phyloP scores from a whole-genome alignment of 1,284 basidiomycete species.

The Puccinia hordei region DNA sequence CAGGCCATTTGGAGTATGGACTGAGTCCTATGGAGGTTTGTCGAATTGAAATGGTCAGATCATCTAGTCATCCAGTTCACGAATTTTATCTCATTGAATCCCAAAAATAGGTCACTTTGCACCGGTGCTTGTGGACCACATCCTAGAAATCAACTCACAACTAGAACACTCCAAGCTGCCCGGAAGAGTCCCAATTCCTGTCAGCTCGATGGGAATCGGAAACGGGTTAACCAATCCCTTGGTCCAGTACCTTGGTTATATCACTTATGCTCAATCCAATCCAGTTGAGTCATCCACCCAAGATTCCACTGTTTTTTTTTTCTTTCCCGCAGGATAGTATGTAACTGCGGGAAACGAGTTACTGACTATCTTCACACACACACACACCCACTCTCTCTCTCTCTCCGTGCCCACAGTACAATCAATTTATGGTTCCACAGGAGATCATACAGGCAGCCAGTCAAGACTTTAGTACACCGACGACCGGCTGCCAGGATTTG shows the following conservation, averaged over 20 bases:
- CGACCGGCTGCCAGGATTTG: conserved; percentile 30
- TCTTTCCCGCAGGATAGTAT: too few species aligned
- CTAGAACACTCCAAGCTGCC: conserved; percentile 4
- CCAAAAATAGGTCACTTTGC: conserved; percentile 37
- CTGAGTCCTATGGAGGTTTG: conserved; percentile 48
- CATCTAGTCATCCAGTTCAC: background rate
- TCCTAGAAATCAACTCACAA: conserved; percentile 24
- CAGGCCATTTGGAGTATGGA: conserved; percentile 36
- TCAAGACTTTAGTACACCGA: background rate
- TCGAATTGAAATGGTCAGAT: background rate
- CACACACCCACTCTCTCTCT: background rate
- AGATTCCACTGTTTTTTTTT: background rate
- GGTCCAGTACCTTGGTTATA: conserved; percentile 25
- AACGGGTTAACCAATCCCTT: conserved; percentile 35
- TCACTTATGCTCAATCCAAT: conserved; percentile 32
- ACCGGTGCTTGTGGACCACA: conserved; percentile 26
- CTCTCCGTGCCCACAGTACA: conserved; percentile 11
- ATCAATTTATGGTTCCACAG: conserved; percentile 11
- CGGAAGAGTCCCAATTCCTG: conserved; percentile 38
- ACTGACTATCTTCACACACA: background rate
- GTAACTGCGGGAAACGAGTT: too few species aligned
- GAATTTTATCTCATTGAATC: background rate
- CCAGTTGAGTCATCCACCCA: conserved; percentile 20
- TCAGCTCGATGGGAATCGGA: conserved; percentile 40
- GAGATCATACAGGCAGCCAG: conserved; percentile 11